These are phyloP conservation scores for Choiromyces venosus DNA, from an alignment of 495 filamentous ascomycete species.

Conservation along the genomic window DNA sequence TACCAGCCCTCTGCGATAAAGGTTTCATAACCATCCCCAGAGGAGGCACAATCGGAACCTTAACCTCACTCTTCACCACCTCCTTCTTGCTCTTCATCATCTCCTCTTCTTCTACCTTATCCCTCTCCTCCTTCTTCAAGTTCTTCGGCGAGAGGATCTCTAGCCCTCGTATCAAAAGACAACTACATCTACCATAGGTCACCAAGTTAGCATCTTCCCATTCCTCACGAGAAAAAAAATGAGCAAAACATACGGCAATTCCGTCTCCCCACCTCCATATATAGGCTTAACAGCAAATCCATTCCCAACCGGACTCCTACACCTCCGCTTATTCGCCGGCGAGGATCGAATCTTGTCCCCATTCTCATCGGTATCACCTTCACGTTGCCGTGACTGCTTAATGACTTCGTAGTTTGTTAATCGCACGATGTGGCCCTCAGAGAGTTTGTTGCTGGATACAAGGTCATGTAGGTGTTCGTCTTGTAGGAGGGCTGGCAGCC, in stretches of 20 bases:
- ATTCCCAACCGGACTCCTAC: neutral
- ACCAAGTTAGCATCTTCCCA: neutral
- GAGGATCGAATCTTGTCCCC: neutral
- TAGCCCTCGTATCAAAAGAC: neutral
- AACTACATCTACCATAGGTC: neutral
- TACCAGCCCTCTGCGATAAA: neutral
- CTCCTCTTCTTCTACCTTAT: slow-evolving; percentile 1
- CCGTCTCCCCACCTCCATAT: neutral
- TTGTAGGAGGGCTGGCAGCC: neutral
- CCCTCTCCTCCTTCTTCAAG: neutral
- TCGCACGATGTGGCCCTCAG: neutral
- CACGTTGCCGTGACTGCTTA: neutral
- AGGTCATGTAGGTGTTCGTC: neutral
- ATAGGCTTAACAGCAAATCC: neutral
- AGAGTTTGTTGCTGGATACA: neutral
- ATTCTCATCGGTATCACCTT: neutral
- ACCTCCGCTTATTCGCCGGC: neutral
- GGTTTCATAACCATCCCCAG: neutral
- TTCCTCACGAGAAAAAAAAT: neutral
- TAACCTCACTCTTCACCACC: slow-evolving; percentile 6
- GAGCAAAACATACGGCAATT: neutral
- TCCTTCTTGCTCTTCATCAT: slow-evolving; percentile 11
- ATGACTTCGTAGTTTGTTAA: neutral
- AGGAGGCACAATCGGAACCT: slow-evolving; percentile 2
- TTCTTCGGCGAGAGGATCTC: neutral